Conservation (phyloP, 768 basidiomycete genomes). For the Symmetrospora coprosmae region DNA sequence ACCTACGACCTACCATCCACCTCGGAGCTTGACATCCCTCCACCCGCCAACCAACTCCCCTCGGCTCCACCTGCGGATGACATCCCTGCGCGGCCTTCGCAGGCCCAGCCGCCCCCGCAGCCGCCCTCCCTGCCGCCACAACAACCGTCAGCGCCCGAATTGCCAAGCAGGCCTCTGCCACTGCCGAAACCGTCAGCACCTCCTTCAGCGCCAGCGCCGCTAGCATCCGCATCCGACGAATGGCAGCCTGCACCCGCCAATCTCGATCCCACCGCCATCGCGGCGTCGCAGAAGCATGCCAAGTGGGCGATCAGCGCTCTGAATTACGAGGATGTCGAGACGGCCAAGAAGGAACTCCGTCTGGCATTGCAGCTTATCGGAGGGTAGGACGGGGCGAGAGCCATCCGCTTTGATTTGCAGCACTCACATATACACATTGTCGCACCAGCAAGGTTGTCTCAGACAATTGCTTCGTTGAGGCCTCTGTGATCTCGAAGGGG, state of each 20-base stretch:
- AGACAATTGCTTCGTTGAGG: no score
- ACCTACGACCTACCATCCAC: not conserved
- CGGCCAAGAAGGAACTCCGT: conserved; percentile 67
- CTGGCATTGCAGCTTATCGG: conserved; percentile 48
- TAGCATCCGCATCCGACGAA: not conserved
- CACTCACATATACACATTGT: no score
- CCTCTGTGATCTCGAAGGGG: no score
- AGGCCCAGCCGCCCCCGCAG: conserved; percentile 33
- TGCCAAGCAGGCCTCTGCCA: conserved; percentile 20
- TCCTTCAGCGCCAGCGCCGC: not conserved
- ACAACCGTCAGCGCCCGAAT: conserved; percentile 19
- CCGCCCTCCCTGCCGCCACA: conserved; percentile 26
- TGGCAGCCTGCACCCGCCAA: conserved; percentile 8
- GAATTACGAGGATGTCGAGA: conserved; percentile 83
- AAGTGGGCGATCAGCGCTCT: conserved; percentile 85
- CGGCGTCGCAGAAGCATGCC: conserved; percentile 77
- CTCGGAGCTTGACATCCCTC: not conserved
- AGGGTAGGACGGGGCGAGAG: conserved; percentile 21
- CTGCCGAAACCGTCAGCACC: not conserved
- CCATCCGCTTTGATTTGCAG: no score
- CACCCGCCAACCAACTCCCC: not conserved
- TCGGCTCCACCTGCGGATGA: not conserved
- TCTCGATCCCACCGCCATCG: conserved; percentile 44
- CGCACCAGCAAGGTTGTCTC: no score
- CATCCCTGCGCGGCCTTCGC: conserved; percentile 37